Conservation (phyloP, 2,329 filamentous ascomycete species). For the Pseudonectria foliicola region DNA sequence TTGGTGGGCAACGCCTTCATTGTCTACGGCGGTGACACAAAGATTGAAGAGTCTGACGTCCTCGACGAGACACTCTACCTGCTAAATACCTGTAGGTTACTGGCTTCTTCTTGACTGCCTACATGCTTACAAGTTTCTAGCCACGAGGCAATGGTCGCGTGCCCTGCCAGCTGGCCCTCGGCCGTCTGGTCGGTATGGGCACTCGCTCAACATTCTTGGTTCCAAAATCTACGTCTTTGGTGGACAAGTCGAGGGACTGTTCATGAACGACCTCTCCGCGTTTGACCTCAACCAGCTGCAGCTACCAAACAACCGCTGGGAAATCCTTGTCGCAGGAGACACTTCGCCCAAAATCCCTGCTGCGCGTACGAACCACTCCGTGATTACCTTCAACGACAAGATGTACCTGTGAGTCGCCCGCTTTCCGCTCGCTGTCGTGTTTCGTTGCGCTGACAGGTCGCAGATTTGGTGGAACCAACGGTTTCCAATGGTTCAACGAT, state of each 20-base stretch:
- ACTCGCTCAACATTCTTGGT: conserved; percentile 91
- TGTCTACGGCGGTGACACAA: conserved; percentile 96
- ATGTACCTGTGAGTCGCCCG: conserved; percentile 69
- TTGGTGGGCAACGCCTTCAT: conserved; percentile 98
- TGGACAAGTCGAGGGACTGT: conserved; percentile 92
- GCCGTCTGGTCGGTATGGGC: conserved; percentile 87
- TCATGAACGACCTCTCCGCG: conserved; percentile 94
- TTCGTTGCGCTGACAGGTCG: conserved; percentile 7
- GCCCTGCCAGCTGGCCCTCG: conserved; percentile 80
- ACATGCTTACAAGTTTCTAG: conserved; percentile 38
- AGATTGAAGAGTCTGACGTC: conserved; percentile 85
- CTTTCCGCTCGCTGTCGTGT: not conserved
- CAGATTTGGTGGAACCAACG: conserved; percentile 96
- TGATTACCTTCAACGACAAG: conserved; percentile 87
- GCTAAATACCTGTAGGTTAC: conserved; percentile 83
- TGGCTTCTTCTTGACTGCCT: not conserved
- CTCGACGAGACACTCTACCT: conserved; percentile 94
- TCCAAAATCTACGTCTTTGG: conserved; percentile 98
- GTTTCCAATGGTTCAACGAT: conserved; percentile 96
- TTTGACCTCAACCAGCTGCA: conserved; percentile 96
- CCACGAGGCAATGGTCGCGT: conserved; percentile 95
- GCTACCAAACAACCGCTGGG: conserved; percentile 86
- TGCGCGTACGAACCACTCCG: conserved; percentile 87
- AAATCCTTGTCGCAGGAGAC: conserved; percentile 68
- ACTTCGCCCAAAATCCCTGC: conserved; percentile 60